phyloP scores from a whole-genome alignment of 257 asterid species.

The Cynanchum wilfordii region DNA sequence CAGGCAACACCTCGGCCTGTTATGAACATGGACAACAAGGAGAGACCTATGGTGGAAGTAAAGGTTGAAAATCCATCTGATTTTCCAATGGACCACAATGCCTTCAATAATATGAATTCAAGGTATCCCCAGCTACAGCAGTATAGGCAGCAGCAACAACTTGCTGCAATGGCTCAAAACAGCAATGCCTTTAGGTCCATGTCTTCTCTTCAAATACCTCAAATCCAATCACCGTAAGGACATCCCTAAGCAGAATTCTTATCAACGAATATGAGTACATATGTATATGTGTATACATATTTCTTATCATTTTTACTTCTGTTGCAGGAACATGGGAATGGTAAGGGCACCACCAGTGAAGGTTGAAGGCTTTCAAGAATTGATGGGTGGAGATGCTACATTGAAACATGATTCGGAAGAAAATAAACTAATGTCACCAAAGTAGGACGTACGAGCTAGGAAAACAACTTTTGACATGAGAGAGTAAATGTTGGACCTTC shows the following conservation, averaged over 20 bases:
- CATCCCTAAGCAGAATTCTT: constrained; percentile 2
- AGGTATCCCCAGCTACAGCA: constrained; percentile 56
- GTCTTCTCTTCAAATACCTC: constrained; percentile 65
- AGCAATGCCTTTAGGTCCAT: constrained; percentile 70
- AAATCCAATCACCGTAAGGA: constrained; percentile 72
- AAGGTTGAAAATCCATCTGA: constrained; percentile 83
- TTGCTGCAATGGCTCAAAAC: constrained; percentile 73
- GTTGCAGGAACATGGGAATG: constrained; percentile 65
- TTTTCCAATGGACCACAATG: constrained; percentile 55
- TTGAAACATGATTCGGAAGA: constrained; percentile 78
- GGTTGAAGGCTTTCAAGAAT: constrained; percentile 97
- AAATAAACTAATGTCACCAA: constrained; percentile 71
- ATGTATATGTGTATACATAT: not conserved
- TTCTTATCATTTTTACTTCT: constrained; percentile 1
- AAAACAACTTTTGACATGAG: not conserved
- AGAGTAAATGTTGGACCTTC: not conserved
- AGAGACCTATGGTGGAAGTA: constrained; percentile 79
- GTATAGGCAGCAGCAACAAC: constrained; percentile 70
- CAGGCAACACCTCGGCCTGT: constrained; percentile 63
- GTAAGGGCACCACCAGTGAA: constrained; percentile 94
- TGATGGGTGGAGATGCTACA: constrained; percentile 87
- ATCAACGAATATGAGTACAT: not conserved
- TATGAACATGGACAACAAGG: constrained; percentile 73
- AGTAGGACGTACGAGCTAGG: constrained; percentile 22
- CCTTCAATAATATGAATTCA: constrained; percentile 49